Evolutionary conservation across 176 grass and related monocot genomes (phyloP).

Genomic region (Pontederia paniculata): DNA sequence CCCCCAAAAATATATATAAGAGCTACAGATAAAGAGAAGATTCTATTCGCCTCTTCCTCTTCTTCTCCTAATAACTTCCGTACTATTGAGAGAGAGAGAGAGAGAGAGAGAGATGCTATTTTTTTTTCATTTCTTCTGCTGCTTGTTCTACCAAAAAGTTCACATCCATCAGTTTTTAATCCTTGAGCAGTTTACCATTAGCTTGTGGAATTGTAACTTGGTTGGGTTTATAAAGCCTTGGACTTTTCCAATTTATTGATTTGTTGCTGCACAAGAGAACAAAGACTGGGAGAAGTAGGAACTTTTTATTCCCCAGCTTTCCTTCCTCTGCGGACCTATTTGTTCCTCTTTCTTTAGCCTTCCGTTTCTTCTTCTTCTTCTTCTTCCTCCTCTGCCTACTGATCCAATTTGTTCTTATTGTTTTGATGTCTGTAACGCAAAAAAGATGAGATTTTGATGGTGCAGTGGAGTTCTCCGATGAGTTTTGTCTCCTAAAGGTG

Average conservation of each 20-base stretch:
- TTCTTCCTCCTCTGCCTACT: neutral
- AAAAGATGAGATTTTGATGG: constrained; percentile 12
- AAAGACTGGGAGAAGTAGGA: too few relatives aligned
- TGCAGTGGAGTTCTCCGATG: neutral
- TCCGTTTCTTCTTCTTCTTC: neutral
- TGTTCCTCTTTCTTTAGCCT: neutral
- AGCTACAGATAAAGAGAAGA: constrained; percentile 12
- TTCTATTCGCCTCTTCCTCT: constrained; percentile 10
- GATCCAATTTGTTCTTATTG: neutral
- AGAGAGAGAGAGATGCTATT: neutral
- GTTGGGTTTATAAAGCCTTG: too few relatives aligned
- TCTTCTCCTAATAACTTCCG: neutral
- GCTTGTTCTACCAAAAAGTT: neutral
- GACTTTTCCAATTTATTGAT: too few relatives aligned
- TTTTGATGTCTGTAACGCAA: neutral
- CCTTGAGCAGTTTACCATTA: too few relatives aligned
- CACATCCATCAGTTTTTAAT: too few relatives aligned
- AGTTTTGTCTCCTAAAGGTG: neutral
- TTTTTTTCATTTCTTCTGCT: neutral
- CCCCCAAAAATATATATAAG: neutral
- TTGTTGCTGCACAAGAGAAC: too few relatives aligned
- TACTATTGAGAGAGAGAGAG: neutral
- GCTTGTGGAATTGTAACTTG: too few relatives aligned
- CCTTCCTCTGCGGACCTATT: too few relatives aligned
- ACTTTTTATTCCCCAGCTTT: too few relatives aligned